Evolutionary conservation across 2,329 filamentous ascomycete genomes (phyloP).

Genomic region (Neofusicoccum parvum): DNA sequence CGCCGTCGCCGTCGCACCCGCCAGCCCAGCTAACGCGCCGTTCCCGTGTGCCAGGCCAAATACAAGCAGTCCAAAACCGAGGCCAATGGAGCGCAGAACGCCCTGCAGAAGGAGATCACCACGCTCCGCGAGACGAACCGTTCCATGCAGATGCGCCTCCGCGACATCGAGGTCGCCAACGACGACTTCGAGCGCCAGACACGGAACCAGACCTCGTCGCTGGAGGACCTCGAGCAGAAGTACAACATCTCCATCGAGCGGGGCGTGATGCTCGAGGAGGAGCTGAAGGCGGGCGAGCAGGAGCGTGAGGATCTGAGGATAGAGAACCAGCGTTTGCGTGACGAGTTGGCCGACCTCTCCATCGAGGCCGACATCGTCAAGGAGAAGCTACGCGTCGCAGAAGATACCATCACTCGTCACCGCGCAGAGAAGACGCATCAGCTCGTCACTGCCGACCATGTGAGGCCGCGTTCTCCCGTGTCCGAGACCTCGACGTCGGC

Average conservation of each 20-base stretch:
- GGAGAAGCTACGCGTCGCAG: conserved; percentile 82
- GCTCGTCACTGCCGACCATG: conserved; percentile 51
- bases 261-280: conserved; percentile 90
- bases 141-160: conserved; percentile 76
- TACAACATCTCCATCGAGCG: conserved; percentile 94
- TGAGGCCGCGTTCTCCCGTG: conserved; percentile 65
- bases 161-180: conserved; percentile 96
- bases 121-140: conserved; percentile 82
- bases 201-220: conserved; percentile 89
- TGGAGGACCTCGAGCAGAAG: conserved; percentile 96
- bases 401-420: conserved; percentile 53
- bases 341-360: conserved; percentile 90
- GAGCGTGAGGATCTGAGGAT: conserved; percentile 89
- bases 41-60: conserved; percentile 66
- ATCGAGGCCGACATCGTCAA: conserved; percentile 93
- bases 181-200: conserved; percentile 98
- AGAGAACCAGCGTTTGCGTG: conserved; percentile 83
- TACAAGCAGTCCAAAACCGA: conserved; percentile 94
- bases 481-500: conserved; percentile 79
- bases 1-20: neutral
- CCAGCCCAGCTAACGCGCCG: conserved; percentile 4
- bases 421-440: conserved; percentile 55
- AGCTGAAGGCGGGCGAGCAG: conserved; percentile 87
- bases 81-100: conserved; percentile 79
- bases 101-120: conserved; percentile 94